Percentiles rank a stretch among this genome's conserved stretches.
These are phyloP conservation scores for Colletotrichum paranaense DNA, from an alignment of 2,329 filamentous ascomycete species.

Conservation along the genomic window DNA sequence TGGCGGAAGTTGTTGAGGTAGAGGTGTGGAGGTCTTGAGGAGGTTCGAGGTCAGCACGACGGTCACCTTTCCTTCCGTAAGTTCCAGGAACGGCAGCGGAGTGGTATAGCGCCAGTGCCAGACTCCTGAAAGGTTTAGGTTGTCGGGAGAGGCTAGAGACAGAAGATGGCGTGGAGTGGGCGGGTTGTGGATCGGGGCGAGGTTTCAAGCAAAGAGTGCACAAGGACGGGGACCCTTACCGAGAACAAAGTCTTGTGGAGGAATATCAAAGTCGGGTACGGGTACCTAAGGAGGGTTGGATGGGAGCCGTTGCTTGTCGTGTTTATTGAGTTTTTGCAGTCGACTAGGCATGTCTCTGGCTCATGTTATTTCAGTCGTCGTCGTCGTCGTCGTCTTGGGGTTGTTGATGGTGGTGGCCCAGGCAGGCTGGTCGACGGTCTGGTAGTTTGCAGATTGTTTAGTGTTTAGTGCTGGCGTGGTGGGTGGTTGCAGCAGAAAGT, in stretches of 20 bases:
- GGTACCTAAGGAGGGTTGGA: slow-evolving; percentile 22
- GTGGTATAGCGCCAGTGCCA: background rate
- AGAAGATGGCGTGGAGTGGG: background rate
- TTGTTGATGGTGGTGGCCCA: background rate
- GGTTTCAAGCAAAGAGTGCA: slow-evolving; percentile 20
- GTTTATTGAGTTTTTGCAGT: slow-evolving; percentile 40
- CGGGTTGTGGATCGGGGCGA: slow-evolving; percentile 7
- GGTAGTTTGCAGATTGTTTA: slow-evolving; percentile 14
- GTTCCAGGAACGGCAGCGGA: background rate
- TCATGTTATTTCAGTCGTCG: slow-evolving; percentile 8
- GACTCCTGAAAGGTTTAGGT: background rate
- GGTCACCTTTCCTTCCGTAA: background rate
- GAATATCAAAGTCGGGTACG: slow-evolving; percentile 46
- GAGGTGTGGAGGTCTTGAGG: slow-evolving; percentile 17
- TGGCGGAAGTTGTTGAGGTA: background rate
- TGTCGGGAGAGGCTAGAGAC: slow-evolving; percentile 1
- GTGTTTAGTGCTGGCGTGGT: slow-evolving; percentile 11
- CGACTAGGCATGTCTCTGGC: slow-evolving; percentile 46
- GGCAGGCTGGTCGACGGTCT: background rate
- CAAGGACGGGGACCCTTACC: slow-evolving; percentile 34
- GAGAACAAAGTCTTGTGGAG: slow-evolving; percentile 43
- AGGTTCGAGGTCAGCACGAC: slow-evolving; percentile 10
- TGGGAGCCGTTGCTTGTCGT: slow-evolving; percentile 42
- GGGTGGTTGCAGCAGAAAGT: slow-evolving; percentile 16
- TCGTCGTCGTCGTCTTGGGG: background rate